Evolutionary conservation across 768 basidiomycete species (phyloP).

Genomic region (Auricularia sp.): DNA sequence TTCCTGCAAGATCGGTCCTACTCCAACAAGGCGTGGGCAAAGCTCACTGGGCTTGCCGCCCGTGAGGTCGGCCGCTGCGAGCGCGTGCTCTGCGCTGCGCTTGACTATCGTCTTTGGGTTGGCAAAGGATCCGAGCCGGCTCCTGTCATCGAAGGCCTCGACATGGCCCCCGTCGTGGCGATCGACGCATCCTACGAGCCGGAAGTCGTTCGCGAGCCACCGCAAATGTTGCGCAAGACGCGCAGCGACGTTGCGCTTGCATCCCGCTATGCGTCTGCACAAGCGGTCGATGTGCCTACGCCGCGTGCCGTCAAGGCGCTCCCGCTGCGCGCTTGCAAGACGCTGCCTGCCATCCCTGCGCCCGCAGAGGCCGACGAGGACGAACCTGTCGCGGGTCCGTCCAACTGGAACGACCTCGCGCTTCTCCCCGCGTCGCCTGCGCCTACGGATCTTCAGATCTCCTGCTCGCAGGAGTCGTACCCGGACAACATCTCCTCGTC

Average conservation of each 20-base stretch:
- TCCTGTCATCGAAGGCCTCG: neutral
- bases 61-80: constrained; percentile 85
- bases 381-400: neutral
- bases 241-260: neutral
- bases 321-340: neutral
- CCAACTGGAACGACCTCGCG: neutral
- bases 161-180: neutral
- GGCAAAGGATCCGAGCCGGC: constrained; percentile 45
- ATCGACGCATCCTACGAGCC: neutral
- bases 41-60: constrained; percentile 79
- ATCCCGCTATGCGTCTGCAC: neutral
- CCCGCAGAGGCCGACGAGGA: neutral
- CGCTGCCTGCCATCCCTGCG: neutral
- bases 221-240: neutral
- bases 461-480: neutral
- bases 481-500: neutral
- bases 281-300: too few relatives aligned
- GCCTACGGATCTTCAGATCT: neutral
- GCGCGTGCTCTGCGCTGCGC: constrained; percentile 73
- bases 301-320: too few relatives aligned
- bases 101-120: constrained; percentile 91
- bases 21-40: constrained; percentile 90
- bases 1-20: constrained; percentile 91
- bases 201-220: neutral
- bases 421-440: neutral